phyloP scores from a whole-genome alignment of 305 asterid genomes.

The Fraxinus ornus region DNA sequence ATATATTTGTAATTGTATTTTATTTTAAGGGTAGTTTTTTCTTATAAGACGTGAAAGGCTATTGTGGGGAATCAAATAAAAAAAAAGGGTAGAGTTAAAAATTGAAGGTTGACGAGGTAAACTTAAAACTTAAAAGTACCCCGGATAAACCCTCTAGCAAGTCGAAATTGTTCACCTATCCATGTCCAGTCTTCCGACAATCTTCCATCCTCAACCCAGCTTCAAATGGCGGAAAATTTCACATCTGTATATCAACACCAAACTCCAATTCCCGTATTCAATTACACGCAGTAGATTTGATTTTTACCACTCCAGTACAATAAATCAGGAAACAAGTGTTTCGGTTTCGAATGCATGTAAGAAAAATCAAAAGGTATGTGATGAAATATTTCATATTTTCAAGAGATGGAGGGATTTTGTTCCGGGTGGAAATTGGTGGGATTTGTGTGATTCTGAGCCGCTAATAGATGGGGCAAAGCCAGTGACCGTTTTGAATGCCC shows the following conservation, averaged over 20 bases:
- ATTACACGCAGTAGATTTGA: neutral
- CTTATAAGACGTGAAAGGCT: no score
- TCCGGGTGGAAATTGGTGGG: constrained; percentile 67
- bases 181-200: constrained; percentile 30
- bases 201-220: constrained; percentile 14
- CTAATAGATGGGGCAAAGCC: constrained; percentile 30
- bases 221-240: constrained; percentile 9
- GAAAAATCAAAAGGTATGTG: constrained; percentile 15
- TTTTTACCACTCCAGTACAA: neutral
- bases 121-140: no score
- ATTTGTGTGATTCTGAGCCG: constrained; percentile 29
- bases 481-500: constrained; percentile 39
- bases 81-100: no score
- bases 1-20: no score
- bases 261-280: constrained; percentile 19
- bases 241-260: neutral
- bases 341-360: constrained; percentile 17
- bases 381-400: constrained; percentile 13
- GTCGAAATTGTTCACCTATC: neutral
- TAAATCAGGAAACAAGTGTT: neutral
- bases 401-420: constrained; percentile 33
- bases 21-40: no score
- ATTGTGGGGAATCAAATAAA: no score
- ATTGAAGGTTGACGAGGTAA: no score
- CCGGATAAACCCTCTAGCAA: no score